Evolutionary conservation across 2,329 filamentous ascomycete genomes (phyloP), one percentile per base, ranked within the genome.

Genomic region (Penicillium brasilianum): DNA sequence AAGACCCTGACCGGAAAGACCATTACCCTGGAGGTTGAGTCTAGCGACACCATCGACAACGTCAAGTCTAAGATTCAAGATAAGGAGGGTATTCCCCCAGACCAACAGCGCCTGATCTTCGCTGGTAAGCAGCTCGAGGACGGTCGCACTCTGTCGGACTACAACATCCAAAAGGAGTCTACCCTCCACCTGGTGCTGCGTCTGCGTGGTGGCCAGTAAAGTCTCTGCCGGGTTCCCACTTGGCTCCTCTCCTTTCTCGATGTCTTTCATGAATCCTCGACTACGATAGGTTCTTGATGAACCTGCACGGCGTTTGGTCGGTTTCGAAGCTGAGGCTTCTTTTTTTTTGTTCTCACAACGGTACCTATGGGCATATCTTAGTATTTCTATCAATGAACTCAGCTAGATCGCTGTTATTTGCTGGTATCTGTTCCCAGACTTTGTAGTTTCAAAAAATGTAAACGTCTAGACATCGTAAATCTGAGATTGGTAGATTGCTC

Each of bases 1-100:
- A 93, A 92, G 84, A 92, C 90, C 0, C 81, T 94, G 1, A 94
- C 91, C 0, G 88, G 88, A 34, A 89, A 89, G 83, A 90, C 87
- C 0, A 89, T 90, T 68, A 89, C 88, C 2, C 72, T 90, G 37
- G 88, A 90, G 69, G 87, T 90, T 13, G 87, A 90, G 73, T 86
- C 83, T 1, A 88, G 85, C 2, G 87, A 90, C 66, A 90, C 87
- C 2, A 90, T 90, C 65, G 88, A 90, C 75, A 90, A 90, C 68
- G 87, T 90, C 8, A 90, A 90, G 82, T 80, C 77, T 18, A 90
- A 90, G 81, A 90, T 90, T 30, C 91, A 94, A 72, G 91, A 94
- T 69, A 94, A 94, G 86, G 91, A 94, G 77, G 87, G 87, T 46
- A 89, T 90, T 57, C 88, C 88, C 30, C 87, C 88, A 37, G 88